Percentiles rank a stretch among this genome's conserved stretches.
Conservation (phyloP, 257 asterid genomes). For the Nicotiana undulata region DNA sequence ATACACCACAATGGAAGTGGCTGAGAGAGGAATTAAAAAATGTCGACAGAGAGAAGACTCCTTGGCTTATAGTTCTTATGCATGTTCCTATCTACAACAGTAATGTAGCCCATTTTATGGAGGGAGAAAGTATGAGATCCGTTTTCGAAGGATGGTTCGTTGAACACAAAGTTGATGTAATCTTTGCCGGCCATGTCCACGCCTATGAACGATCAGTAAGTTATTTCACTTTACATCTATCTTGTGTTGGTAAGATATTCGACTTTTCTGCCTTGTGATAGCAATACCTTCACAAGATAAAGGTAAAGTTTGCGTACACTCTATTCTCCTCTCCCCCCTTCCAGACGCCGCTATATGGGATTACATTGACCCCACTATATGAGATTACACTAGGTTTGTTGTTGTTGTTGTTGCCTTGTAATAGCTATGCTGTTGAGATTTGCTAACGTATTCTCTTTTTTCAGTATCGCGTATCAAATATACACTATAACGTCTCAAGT, state of each 20-base stretch:
- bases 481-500: conserved; percentile 39
- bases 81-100: conserved; percentile 90
- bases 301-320: too few species aligned
- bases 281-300: too few species aligned
- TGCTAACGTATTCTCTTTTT: background rate
- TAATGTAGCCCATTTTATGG: conserved; percentile 88
- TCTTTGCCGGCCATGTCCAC: conserved; percentile 96
- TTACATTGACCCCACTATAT: too few species aligned
- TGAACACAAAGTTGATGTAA: conserved; percentile 67
- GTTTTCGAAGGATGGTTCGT: conserved; percentile 89
- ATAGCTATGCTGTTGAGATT: background rate
- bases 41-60: conserved; percentile 85
- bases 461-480: conserved; percentile 88
- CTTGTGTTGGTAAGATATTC: background rate
- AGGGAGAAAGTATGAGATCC: conserved; percentile 94
- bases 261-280: background rate
- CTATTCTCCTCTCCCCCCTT: too few species aligned
- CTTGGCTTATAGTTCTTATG: conserved; percentile 95
- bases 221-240: background rate
- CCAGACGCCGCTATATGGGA: too few species aligned
- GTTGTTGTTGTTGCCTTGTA: too few species aligned
- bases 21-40: conserved; percentile 50
- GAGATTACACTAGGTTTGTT: too few species aligned
- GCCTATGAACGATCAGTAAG: conserved; percentile 97
- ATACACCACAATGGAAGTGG: conserved; percentile 91